Evolutionary conservation across 2,329 filamentous ascomycete species (phyloP), one percentile per base, ranked within the genome.

Genomic region (Drechmeria coniospora): DNA sequence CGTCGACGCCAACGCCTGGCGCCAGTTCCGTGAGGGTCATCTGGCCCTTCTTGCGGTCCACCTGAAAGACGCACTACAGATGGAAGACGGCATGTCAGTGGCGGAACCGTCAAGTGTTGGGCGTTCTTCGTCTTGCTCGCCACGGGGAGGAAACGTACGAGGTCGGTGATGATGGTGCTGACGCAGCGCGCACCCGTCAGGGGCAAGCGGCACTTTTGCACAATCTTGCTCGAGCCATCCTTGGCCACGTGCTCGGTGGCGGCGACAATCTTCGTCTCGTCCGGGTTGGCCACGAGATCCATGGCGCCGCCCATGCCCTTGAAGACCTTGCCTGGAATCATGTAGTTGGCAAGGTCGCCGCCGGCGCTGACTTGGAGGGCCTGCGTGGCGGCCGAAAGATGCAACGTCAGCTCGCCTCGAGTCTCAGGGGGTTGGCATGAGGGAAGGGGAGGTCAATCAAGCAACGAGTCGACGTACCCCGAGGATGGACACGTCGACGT

Each of bases 291-390:
- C 8, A 80, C 73, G 6, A 80, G 55, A 46, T 80, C 75, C 75
- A 80, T 80, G 12, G 75, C 75, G 16, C 75, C 75, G 34, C 82
- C 82, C 74, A 92, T 90, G 12, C 82, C 82, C 63, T 90, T 90
- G 54, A 84, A 74, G 8, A 82, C 71, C 53, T 87, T 90, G 15
- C 82, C 82, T 0, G 82, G 82, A 36, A 92, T 79, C 77, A 90
- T 90, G 62, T 82, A 92, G 54, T 90, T 90, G 25, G 82, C 82
- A 29, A 92, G 55, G 46, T 92, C 82, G 15, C 82, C 82, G 3
- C 68, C 62, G 0, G 79, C 79, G 37, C 72, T 77, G 14, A 90
- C 81, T 56, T 92, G 79, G 38, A 87, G 70, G 2, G 81, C 77
- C 49, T 40, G 18, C 16, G 5, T 6, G 7, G 15, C 15, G 8